phyloP scores from a whole-genome alignment of 768 basidiomycete genomes.

The Mycena filopes region DNA sequence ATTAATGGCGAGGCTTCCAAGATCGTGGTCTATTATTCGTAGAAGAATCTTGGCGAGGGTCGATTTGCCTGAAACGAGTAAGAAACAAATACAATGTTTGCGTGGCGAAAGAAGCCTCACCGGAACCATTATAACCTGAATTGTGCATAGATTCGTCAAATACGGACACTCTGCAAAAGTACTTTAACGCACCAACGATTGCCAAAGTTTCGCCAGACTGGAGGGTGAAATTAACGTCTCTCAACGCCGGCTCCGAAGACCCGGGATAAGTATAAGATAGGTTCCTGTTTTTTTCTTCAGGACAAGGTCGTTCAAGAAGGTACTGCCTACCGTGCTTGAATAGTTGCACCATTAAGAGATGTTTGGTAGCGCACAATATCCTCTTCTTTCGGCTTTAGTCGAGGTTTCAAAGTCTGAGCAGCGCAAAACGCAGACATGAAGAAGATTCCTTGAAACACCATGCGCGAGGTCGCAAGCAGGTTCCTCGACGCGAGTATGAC shows the following conservation, averaged over 20 bases:
- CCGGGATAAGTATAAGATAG: conserved; percentile 87
- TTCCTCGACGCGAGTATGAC: conserved; percentile 74
- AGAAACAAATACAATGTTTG: conserved; percentile 31
- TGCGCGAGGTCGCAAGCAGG: conserved; percentile 69
- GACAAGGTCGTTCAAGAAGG: conserved; percentile 23
- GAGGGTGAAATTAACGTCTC: conserved; percentile 75
- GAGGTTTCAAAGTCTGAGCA: conserved; percentile 75
- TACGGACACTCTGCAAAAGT: background rate
- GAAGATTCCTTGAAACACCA: conserved; percentile 89
- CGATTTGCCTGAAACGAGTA: conserved; percentile 72
- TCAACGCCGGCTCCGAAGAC: conserved; percentile 70
- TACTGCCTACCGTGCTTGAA: conserved; percentile 71
- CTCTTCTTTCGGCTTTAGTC: conserved; percentile 69
- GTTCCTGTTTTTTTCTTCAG: conserved; percentile 48
- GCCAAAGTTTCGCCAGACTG: conserved; percentile 84
- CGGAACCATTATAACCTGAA: conserved; percentile 75
- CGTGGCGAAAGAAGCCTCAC: conserved; percentile 49
- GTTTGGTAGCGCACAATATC: conserved; percentile 60
- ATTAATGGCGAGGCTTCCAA: conserved; percentile 77
- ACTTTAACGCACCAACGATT: conserved; percentile 66
- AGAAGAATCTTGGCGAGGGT: conserved; percentile 86
- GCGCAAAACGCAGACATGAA: conserved; percentile 89
- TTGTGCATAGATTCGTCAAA: background rate
- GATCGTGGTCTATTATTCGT: conserved; percentile 80
- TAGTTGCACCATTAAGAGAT: conserved; percentile 67